These are phyloP conservation scores for Cryphonectria radicalis DNA, from an alignment of 2,329 filamentous ascomycete genomes.

Conservation along the genomic window DNA sequence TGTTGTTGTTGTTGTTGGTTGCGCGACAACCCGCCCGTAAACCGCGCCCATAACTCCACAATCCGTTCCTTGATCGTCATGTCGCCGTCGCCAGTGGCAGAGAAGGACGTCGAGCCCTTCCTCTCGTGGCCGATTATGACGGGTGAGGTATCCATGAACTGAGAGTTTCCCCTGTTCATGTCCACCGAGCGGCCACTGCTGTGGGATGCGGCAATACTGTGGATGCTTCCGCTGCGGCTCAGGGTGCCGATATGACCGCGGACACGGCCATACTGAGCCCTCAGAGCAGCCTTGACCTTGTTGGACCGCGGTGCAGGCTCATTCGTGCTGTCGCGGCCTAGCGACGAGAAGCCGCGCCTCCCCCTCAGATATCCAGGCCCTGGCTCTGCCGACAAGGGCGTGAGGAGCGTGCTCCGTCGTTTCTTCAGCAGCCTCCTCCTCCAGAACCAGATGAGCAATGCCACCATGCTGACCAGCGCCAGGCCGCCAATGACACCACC, in stretches of 20 bases:
- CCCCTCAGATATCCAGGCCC: conserved; percentile 27
- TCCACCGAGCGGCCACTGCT: conserved; percentile 48
- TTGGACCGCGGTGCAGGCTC: conserved; percentile 49
- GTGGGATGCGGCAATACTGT: conserved; percentile 35
- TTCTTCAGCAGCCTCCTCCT: conserved; percentile 47
- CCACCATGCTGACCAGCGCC: conserved; percentile 50
- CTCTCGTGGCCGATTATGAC: conserved; percentile 43
- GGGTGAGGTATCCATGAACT: conserved; percentile 46
- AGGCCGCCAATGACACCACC: conserved; percentile 57
- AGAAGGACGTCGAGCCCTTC: conserved; percentile 39
- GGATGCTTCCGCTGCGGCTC: conserved; percentile 28
- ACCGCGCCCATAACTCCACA: conserved; percentile 50
- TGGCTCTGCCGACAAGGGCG: conserved; percentile 48
- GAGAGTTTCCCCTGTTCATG: conserved; percentile 58
- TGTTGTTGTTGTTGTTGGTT: conserved; percentile 27
- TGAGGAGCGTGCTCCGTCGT: conserved; percentile 54
- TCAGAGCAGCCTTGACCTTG: conserved; percentile 46
- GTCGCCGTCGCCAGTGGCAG: conserved; percentile 25
- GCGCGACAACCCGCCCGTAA: conserved; percentile 35
- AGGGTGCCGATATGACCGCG: conserved; percentile 41
- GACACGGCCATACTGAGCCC: conserved; percentile 42
- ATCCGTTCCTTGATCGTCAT: conserved; percentile 44
- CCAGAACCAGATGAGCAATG: conserved; percentile 56
- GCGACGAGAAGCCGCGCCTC: conserved; percentile 46
- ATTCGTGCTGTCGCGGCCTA: conserved; percentile 50